Evolutionary conservation across 257 asterid genomes (phyloP).

Genomic region (Linderniella brevidens): DNA sequence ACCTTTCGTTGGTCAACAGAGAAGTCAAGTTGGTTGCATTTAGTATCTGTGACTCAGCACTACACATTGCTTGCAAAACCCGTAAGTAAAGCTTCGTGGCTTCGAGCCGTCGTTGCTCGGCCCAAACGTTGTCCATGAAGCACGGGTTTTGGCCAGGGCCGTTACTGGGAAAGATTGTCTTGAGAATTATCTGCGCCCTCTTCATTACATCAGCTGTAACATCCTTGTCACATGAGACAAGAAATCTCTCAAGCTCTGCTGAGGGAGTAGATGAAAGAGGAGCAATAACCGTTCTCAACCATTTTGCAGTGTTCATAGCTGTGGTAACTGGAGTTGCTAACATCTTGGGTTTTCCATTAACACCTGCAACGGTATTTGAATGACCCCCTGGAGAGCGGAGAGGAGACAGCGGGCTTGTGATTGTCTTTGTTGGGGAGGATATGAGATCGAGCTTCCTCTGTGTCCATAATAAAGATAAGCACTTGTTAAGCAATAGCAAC

Average conservation of each 20-base stretch:
- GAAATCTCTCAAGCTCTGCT: conserved; percentile 56
- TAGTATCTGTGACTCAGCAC: conserved; percentile 74
- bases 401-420: conserved; percentile 65
- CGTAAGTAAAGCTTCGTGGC: conserved; percentile 80
- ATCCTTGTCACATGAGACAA: conserved; percentile 74
- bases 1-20: conserved; percentile 82
- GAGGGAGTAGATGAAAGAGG: conserved; percentile 87
- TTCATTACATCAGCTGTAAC: conserved; percentile 71
- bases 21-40: conserved; percentile 66
- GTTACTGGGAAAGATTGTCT: conserved; percentile 86
- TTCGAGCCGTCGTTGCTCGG: conserved; percentile 87
- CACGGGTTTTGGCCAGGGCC: conserved; percentile 72
- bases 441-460: conserved; percentile 63
- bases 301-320: conserved; percentile 93
- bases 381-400: conserved; percentile 54
- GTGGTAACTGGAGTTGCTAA: conserved; percentile 93
- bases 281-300: conserved; percentile 79
- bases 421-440: conserved; percentile 76
- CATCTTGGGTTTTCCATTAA: conserved; percentile 35
- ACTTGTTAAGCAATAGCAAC: conserved; percentile 5
- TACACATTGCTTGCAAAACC: conserved; percentile 86
- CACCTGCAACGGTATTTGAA: conserved; percentile 17
- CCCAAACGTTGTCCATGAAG: conserved; percentile 90
- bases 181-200: conserved; percentile 82
- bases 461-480: conserved; percentile 12